Conservation (phyloP, 352 stramenopile genomes). For the Globisporangium nagaii region DNA sequence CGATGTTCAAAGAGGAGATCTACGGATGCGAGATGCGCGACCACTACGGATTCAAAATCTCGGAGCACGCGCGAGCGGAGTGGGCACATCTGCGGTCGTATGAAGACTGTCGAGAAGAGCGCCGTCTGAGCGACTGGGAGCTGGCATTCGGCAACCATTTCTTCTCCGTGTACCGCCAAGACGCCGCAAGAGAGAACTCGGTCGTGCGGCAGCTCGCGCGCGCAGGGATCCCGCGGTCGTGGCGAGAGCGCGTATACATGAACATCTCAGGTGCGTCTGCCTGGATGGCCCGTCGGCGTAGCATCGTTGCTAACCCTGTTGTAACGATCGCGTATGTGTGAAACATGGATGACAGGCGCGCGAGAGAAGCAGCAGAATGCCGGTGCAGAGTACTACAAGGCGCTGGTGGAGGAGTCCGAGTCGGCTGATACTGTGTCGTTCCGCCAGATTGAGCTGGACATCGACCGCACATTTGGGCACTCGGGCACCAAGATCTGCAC, state of each 20-base stretch:
- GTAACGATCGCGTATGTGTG: no score
- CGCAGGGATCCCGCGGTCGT: conserved; percentile 52
- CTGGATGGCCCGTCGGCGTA: no score
- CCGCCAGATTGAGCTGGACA: conserved; percentile 83
- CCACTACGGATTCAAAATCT: conserved; percentile 66
- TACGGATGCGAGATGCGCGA: conserved; percentile 33
- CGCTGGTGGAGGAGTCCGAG: conserved; percentile 38
- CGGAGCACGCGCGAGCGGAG: conserved; percentile 23
- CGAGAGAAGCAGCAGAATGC: conserved; percentile 50
- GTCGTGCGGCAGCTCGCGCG: conserved; percentile 29
- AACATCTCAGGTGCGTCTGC: conserved; percentile 39
- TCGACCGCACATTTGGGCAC: conserved; percentile 81
- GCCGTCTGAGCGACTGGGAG: conserved; percentile 62
- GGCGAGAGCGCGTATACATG: conserved; percentile 70
- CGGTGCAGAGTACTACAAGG: conserved; percentile 39
- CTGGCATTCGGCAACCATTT: conserved; percentile 42
- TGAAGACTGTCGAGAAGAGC: conserved; percentile 63
- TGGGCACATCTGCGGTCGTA: conserved; percentile 70
- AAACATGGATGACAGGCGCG: no score
- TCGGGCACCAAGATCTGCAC: conserved; percentile 61
- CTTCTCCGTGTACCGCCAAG: conserved; percentile 13
- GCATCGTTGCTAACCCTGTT: no score
- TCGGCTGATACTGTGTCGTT: conserved; percentile 52
- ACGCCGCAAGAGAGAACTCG: conserved; percentile 13
- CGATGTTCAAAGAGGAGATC: conserved; percentile 34